Evolutionary conservation across 2,329 filamentous ascomycete genomes (phyloP), one percentile per base, ranked within the genome.

Genomic region (Epichloe elymi): DNA sequence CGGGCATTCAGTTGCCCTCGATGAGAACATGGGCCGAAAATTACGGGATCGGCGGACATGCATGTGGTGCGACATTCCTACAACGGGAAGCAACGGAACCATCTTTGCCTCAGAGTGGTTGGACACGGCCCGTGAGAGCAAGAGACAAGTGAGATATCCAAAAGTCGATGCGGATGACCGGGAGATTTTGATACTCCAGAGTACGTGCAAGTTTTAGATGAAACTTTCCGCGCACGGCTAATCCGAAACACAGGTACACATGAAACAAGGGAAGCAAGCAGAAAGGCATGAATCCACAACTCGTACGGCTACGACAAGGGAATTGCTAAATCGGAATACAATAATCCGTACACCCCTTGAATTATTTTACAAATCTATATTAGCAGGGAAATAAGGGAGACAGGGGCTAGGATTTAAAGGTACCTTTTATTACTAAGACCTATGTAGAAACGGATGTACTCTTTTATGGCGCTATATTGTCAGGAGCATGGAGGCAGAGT

Each of bases 261-360:
- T 30, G 36, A 15, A 26, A 50, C 48, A 14, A 45, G 77, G 76
- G 78, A 82, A 62, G 72, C 65, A 38, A 80, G 73, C 60, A 68
- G 70, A 44, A 26, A 10, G 78, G 78, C 35, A 75, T 81, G 72
- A 78, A 81, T 57, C 77, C 78, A 0, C 80, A 70, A 57, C 7
- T 71, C 67, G 52, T 81, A 80, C 56, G 78, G 78, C 4, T 81
- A 75, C 63, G 81, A 82, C 58, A 65, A 71, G 4, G 75, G 4
- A 23, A 15, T 19, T 41, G 30, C 38, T 30, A 10, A 26, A 26
- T 26, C 26, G 26, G 26, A 26, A 26, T 26, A 26, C 7, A 26
- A 26, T 26, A 26, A 26, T 26, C 23, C 23, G 23, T 1, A 26
- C 23, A 26, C 23, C 23, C 23, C 7, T 26, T 26, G 23, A 26